Evolutionary conservation across 2,329 filamentous ascomycete species (phyloP).

Genomic region (Fusarium denticulatum): DNA sequence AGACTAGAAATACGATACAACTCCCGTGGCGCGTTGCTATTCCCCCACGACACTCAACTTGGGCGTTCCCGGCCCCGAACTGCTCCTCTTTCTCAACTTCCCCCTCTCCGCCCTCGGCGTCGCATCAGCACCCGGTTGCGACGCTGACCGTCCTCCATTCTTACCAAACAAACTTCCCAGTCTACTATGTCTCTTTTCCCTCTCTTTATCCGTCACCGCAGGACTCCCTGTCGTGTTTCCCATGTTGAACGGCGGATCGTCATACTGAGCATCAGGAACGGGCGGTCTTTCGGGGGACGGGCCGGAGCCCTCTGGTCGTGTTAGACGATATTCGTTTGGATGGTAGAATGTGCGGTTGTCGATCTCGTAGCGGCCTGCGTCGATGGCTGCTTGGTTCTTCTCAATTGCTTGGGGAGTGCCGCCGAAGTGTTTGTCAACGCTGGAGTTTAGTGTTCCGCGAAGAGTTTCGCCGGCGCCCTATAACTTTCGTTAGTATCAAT

Average conservation of each 20-base stretch:
- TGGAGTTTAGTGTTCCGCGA: slow-evolving; percentile 40
- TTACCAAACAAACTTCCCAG: slow-evolving; percentile 28
- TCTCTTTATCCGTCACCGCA: slow-evolving; percentile 11
- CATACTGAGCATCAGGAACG: neutral
- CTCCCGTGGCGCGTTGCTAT: neutral
- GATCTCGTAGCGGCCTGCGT: slow-evolving; percentile 39
- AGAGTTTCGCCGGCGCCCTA: slow-evolving; percentile 41
- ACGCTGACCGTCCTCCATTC: neutral
- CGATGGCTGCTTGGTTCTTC: slow-evolving; percentile 38
- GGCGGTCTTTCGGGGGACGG: neutral
- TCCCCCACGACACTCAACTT: slow-evolving; percentile 33
- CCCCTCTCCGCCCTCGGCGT: slow-evolving; percentile 25
- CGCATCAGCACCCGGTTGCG: neutral
- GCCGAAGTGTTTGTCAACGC: slow-evolving; percentile 34
- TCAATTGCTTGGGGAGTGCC: slow-evolving; percentile 16
- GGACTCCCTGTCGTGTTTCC: slow-evolving; percentile 8
- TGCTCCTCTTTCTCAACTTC: slow-evolving; percentile 37
- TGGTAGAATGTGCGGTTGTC: slow-evolving; percentile 38
- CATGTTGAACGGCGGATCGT: neutral
- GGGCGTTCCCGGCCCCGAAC: slow-evolving; percentile 18
- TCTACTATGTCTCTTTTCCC: slow-evolving; percentile 16
- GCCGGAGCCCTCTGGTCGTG: neutral
- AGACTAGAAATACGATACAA: neutral
- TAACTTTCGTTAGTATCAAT: neutral
- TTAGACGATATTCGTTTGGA: slow-evolving; percentile 21